Base-by-base conservation (phyloP, 192 early-diverging fungal genomes). In the Mortierella antarctica region DNA sequence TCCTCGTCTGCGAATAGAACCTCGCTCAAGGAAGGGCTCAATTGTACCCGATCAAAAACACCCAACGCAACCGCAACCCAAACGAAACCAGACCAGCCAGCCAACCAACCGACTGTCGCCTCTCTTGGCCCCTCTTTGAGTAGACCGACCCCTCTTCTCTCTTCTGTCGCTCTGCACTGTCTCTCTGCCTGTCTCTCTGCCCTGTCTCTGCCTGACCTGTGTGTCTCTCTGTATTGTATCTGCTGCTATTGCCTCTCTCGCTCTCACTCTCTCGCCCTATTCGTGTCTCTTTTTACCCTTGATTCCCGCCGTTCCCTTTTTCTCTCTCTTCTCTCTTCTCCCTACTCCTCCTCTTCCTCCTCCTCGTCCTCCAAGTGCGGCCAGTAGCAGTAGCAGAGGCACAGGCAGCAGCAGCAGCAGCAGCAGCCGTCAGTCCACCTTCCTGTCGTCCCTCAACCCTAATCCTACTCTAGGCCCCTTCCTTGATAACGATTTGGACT, bases 391-490 rank as follows among this genome's bases (percentile, higher is more conserved):
- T 6, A 23, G 7, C 56, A n/a, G 23, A 21, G 13, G 52, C 15
- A 53, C 52, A 53, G n/a, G 17, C 58, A 61, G 58, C 41, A 61
- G 42, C 58, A 61, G 42, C 41, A 31, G 31, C n/a, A 55, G 54
- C 54, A n/a, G 54, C 54, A 20, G 54, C 54, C 31, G 31, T 31
- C 31, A 31, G 31, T 31, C 31, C 31, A 31, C 3, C 31, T 31
- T 31, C 31, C 31, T 31, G 31, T 31, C 31, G 31, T 31, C 31
- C 31, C 31, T 31, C 31, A 31, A 31, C 31, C 31, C 31, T 31
- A 31, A 31, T 31, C 31, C 31, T 31, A 31, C 31, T 2, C 31
- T 31, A 3, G 31, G 31, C 31, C 31, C 31, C 31, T 31, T 31
- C 31, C 31, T 31, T 31, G 31, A 31, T 31, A 31, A 31, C 31